Evolutionary conservation across 805 yeast genomes (phyloP).

Genomic region (Spathaspora hagerdaliae): DNA sequence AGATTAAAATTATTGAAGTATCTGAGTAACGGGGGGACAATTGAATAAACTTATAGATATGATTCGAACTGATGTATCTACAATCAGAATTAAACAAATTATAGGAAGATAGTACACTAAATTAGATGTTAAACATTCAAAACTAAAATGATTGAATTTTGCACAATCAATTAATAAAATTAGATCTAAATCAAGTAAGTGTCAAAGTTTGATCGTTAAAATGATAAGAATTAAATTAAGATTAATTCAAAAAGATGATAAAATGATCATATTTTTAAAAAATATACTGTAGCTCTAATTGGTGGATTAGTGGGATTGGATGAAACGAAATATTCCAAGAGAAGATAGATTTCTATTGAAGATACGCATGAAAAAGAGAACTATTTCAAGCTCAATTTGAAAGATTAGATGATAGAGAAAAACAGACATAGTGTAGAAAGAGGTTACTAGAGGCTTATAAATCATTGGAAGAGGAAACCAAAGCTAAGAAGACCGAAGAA

Average conservation of each 20-base stretch:
- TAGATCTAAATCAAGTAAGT: slow-evolving; percentile 39
- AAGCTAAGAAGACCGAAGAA: slow-evolving; percentile 6
- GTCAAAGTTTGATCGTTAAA: slow-evolving; percentile 53
- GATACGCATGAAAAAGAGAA: slow-evolving; percentile 25
- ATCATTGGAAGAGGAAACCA: slow-evolving; percentile 4
- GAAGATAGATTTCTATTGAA: slow-evolving; percentile 21
- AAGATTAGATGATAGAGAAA: slow-evolving; percentile 26
- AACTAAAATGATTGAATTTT: slow-evolving; percentile 38
- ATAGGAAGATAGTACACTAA: slow-evolving; percentile 39
- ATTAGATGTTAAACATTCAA: slow-evolving; percentile 41
- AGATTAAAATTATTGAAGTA: slow-evolving; percentile 19
- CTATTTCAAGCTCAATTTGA: slow-evolving; percentile 25
- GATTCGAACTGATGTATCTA: slow-evolving; percentile 45
- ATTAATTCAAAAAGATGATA: slow-evolving; percentile 17
- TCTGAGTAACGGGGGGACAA: slow-evolving; percentile 12
- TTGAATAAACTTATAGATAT: slow-evolving; percentile 37
- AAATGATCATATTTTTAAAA: slow-evolving; percentile 21
- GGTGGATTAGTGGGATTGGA: slow-evolving; percentile 18
- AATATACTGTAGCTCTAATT: slow-evolving; percentile 23
- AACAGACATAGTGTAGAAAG: slow-evolving; percentile 28
- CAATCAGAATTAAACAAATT: slow-evolving; percentile 40
- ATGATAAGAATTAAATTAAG: slow-evolving; percentile 37
- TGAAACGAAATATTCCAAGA: slow-evolving; percentile 17
- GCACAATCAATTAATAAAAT: slow-evolving; percentile 43
- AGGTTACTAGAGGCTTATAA: slow-evolving; percentile 20